Evolutionary conservation across 345 rosid genomes (phyloP).

Genomic region (Turnera subulata): DNA sequence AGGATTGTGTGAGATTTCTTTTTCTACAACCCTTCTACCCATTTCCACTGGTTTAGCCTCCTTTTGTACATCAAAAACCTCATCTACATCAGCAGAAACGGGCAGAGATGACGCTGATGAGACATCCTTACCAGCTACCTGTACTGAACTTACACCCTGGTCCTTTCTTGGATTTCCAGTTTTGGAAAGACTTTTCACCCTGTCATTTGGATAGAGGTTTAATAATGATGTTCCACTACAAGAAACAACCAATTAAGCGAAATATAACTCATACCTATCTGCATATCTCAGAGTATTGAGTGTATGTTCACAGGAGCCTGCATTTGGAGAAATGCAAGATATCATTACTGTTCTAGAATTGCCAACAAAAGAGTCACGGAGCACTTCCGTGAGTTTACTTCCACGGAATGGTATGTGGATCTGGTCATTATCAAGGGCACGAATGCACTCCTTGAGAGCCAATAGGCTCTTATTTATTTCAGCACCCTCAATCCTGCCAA

Average conservation of each 20-base stretch:
- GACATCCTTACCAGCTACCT: constrained; percentile 48
- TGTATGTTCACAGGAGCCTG: constrained; percentile 93
- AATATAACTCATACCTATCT: constrained; percentile 70
- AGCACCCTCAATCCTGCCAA: constrained; percentile 85
- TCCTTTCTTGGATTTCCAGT: constrained; percentile 81
- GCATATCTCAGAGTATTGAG: constrained; percentile 95
- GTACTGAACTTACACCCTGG: constrained; percentile 43
- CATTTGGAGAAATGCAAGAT: constrained; percentile 95
- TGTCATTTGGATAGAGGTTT: constrained; percentile 32
- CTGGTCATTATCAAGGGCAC: constrained; percentile 95
- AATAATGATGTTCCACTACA: constrained; percentile 3
- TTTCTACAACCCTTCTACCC: constrained; percentile 59
- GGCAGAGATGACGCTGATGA: constrained; percentile 43
- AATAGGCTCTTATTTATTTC: constrained; percentile 92
- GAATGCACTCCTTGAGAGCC: constrained; percentile 97
- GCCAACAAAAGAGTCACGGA: constrained; percentile 94
- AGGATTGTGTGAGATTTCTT: constrained; percentile 46
- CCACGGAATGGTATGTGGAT: constrained; percentile 95
- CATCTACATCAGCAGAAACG: constrained; percentile 44
- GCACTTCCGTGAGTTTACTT: constrained; percentile 96
- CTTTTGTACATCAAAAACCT: constrained; percentile 42
- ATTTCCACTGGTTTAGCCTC: constrained; percentile 49
- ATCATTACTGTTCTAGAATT: constrained; percentile 95
- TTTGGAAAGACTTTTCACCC: constrained; percentile 96
- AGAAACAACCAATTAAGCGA: neutral